These are phyloP conservation scores for Globisporangium perplexum DNA, from an alignment of 352 stramenopile species.

Conservation along the genomic window DNA sequence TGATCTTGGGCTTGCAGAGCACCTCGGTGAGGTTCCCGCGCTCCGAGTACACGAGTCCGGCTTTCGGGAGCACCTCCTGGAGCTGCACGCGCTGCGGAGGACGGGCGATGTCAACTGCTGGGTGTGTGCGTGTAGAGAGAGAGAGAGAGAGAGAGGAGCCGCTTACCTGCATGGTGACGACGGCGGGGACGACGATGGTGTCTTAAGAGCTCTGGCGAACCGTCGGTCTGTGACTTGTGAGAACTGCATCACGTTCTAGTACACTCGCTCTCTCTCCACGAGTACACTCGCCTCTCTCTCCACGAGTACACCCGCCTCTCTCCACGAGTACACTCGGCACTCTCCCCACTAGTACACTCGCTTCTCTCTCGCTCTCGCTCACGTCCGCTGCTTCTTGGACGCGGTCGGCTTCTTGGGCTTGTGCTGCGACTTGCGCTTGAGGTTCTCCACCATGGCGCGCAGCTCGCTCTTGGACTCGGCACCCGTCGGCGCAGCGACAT, in stretches of 20 bases:
- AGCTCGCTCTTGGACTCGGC: slow-evolving; percentile 37
- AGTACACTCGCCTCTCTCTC: not conserved
- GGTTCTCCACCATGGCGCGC: slow-evolving; percentile 70
- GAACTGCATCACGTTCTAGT: too few relatives aligned
- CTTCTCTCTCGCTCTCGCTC: not conserved
- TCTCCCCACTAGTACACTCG: not conserved
- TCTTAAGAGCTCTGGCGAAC: too few relatives aligned
- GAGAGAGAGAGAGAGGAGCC: not conserved
- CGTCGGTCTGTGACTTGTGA: too few relatives aligned
- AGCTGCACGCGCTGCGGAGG: slow-evolving; percentile 57
- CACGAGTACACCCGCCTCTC: too few relatives aligned
- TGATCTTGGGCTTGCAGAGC: slow-evolving; percentile 88
- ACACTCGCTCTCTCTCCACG: not conserved
- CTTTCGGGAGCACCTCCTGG: slow-evolving; percentile 82
- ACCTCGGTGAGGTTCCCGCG: slow-evolving; percentile 79
- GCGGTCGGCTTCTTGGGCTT: slow-evolving; percentile 25
- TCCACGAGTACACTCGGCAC: not conserved
- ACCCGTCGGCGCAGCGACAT: too few relatives aligned
- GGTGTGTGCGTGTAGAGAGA: not conserved
- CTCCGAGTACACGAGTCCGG: slow-evolving; percentile 88
- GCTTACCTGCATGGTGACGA: slow-evolving; percentile 2
- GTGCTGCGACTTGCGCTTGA: slow-evolving; percentile 76
- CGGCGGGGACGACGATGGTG: too few relatives aligned
- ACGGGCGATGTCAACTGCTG: too few relatives aligned
- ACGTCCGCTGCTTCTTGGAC: slow-evolving; percentile 44